These are phyloP conservation scores for Endoconidiophora laricicola DNA, from an alignment of 2,329 filamentous ascomycete species.

Conservation along the genomic window DNA sequence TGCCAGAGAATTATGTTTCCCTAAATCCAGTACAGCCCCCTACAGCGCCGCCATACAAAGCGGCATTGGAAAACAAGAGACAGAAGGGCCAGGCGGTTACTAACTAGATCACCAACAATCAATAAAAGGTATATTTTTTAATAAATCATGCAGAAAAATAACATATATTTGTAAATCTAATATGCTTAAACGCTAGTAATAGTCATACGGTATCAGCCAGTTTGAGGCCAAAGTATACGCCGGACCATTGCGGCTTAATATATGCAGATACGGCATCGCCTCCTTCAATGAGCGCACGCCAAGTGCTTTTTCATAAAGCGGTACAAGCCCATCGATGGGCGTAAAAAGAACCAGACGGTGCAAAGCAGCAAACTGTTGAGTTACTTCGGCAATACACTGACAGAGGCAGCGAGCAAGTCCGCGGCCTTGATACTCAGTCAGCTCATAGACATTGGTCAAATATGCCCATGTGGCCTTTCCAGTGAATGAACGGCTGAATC, in stretches of 20 bases:
- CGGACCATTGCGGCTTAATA: slow-evolving; percentile 6
- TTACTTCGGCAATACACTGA: slow-evolving; percentile 38
- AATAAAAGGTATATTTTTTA: not conserved
- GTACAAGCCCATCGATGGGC: slow-evolving; percentile 17
- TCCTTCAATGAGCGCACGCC: slow-evolving; percentile 29
- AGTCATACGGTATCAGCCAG: not conserved
- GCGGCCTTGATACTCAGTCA: slow-evolving; percentile 39
- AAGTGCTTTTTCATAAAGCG: slow-evolving; percentile 32
- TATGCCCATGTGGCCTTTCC: slow-evolving; percentile 55
- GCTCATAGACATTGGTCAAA: slow-evolving; percentile 49
- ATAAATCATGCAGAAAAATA: no score
- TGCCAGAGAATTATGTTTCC: slow-evolving; percentile 73
- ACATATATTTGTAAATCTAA: not conserved
- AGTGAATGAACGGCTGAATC: slow-evolving; percentile 42
- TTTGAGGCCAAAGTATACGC: not conserved
- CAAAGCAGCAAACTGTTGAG: slow-evolving; percentile 40
- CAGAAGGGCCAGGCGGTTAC: slow-evolving; percentile 60
- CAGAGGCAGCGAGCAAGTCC: slow-evolving; percentile 52
- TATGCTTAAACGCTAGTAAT: no score
- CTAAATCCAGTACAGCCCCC: slow-evolving; percentile 89
- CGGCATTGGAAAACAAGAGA: slow-evolving; percentile 63
- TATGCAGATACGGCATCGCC: slow-evolving; percentile 12
- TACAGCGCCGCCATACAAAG: slow-evolving; percentile 87
- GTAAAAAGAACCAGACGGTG: slow-evolving; percentile 41
- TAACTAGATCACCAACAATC: slow-evolving; percentile 35